Evolutionary conservation across 2,329 filamentous ascomycete genomes (phyloP), one percentile per base, ranked within the genome.

Genomic region (Fusarium hainanense): DNA sequence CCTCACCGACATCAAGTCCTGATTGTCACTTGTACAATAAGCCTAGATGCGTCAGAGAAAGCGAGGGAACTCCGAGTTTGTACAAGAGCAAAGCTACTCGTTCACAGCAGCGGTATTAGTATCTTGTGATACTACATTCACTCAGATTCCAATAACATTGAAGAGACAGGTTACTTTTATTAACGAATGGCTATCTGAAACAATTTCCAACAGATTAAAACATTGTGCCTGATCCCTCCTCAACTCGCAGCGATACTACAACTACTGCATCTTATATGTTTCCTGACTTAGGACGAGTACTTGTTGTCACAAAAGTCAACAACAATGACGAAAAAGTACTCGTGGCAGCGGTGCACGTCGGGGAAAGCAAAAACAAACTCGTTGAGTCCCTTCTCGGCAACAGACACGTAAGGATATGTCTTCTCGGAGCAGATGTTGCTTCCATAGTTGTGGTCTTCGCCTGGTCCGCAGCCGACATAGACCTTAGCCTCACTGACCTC

Each of bases 281-380:
- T 34, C 44, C 41, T 30, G 30, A n/a, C 34, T 55, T 65, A 68
- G 21, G 32, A 27, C 18, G 51, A 28, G 54, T 55, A 44, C 13
- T 62, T 58, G 37, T 58, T 63, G 21, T 69, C 57, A 58, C 74
- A 75, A 40, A 75, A 55, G 44, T 74, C 68, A 52, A 75, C 72
- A 43, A 54, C 66, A 32, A 76, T 69, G 63, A 58, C 73, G 51
- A 75, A 51, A 48, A 52, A 71, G 70, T 75, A 75, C 25, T 72
- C n/a, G 6, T 44, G 18, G 66, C 73, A 75, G 64, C 67, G 37
- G 68, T 70, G 72, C 37, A 20, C 30, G 20, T 59, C 56, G 7
- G 41, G 16, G 12, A 44, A 20, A 16, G 56, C 30, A 55, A 59
- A 55, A 25, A 47, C 51, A 11, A 59, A 47, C 42, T 59, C 57